Base-by-base conservation (phyloP, 768 basidiomycete species). In the Pleurotus giganteus region DNA sequence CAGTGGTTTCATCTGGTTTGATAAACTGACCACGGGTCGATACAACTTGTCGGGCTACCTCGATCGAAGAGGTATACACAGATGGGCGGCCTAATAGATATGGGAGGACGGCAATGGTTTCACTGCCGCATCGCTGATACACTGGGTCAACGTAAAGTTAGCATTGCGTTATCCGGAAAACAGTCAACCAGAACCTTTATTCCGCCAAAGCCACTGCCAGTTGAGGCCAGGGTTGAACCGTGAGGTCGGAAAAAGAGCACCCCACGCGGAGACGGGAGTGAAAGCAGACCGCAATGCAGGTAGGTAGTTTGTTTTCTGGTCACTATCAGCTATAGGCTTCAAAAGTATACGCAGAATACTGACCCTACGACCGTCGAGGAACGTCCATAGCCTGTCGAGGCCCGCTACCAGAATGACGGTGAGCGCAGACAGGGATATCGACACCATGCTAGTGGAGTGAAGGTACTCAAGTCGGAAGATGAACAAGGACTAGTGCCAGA, bases 1-100 rank as follows among this genome's bases (percentile, higher is more conserved):
- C 51, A 55, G 66, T 73, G 11, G 67, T 65, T 15, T 42, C 41
- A 42, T 64, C 59, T 2, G 77, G 73, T 57, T 81, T 81, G 39
- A 70, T 53, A 37, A 75, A 79, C 43, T 61, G 69, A 0, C 67
- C 66, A 45, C 71, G 74, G 4, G 76, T 76, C 1, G 60, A 62
- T 5, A 66, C 62, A 17, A 79, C 69, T 62, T 80, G 80, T 6
- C 76, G 69, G 11, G 70, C 72, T 4, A 80, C 72, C 37, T 80
- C 76, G 19, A 81, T 53, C 51, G 78, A 80, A n/a, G 72, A 67
- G 3, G 76, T 77, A 57, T 72, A 77, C 21, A 80, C 62, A 0
- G 61, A 60, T 1, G 76, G 68, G 2, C 53, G 49, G 0, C 78
- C 78, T 1, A 58, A 56, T 0, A 80, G 19, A 43, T 72, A 73